These are phyloP conservation scores for Apiotrichum mycotoxinovorans DNA, from an alignment of 1,284 basidiomycete genomes.

Conservation along the genomic window DNA sequence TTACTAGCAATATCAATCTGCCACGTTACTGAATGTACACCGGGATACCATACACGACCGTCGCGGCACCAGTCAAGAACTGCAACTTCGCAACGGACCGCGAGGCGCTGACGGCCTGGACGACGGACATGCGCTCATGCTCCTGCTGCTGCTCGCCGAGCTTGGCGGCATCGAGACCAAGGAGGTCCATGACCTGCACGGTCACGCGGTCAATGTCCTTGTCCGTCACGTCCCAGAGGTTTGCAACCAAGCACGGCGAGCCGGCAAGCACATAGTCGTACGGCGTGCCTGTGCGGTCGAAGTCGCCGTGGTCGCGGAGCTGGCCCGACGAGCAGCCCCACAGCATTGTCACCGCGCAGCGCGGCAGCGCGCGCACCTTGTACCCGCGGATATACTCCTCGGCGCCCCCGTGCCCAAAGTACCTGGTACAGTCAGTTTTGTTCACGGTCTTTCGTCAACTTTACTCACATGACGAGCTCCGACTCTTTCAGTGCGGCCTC, in stretches of 20 bases:
- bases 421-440: conserved; percentile 51
- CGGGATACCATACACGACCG: conserved; percentile 91
- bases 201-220: conserved; percentile 92
- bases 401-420: conserved; percentile 94
- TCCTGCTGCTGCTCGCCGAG: conserved; percentile 2
- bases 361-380: conserved; percentile 71
- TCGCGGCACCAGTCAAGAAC: conserved; percentile 93
- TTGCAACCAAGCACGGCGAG: conserved; percentile 87
- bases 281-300: conserved; percentile 86
- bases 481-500: conserved; percentile 63
- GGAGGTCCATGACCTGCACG: conserved; percentile 71
- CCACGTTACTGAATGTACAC: conserved; percentile 29
- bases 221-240: conserved; percentile 98
- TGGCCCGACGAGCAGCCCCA: conserved; percentile 97
- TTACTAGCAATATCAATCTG: too few species aligned
- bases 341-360: conserved; percentile 90
- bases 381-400: conserved; percentile 90
- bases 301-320: conserved; percentile 84
- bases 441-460: conserved; percentile 56
- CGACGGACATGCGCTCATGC: conserved; percentile 55
- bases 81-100: conserved; percentile 79
- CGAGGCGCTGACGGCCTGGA: conserved; percentile 74
- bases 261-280: conserved; percentile 94
- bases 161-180: conserved; percentile 56
- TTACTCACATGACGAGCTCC: conserved; percentile 68